Percentiles rank a stretch among this genome's conserved stretches.
Conservation (phyloP, 1,284 basidiomycete species). For the Neonothopanus nambi region DNA sequence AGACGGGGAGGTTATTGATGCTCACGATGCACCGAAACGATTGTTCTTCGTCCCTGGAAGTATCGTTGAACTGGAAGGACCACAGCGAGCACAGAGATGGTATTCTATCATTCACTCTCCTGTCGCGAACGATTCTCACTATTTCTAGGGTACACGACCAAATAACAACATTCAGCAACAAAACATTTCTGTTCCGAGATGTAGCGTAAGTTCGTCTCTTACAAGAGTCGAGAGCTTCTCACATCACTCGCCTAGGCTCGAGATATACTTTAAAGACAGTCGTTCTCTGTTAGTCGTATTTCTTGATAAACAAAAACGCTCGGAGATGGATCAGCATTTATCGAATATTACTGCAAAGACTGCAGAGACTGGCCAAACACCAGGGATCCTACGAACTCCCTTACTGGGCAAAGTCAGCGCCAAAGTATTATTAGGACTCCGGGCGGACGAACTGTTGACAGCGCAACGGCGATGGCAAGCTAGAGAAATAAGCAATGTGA, state of each 20-base stretch:
- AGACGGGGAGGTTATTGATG: slow-evolving; percentile 88
- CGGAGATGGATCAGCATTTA: slow-evolving; percentile 64
- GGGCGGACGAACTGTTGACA: slow-evolving; percentile 61
- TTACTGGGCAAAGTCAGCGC: slow-evolving; percentile 52
- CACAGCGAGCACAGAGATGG: slow-evolving; percentile 80
- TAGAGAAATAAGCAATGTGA: slow-evolving; percentile 86
- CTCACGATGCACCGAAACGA: slow-evolving; percentile 80
- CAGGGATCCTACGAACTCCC: slow-evolving; percentile 53
- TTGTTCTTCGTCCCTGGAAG: slow-evolving; percentile 87
- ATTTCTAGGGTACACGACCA: slow-evolving; percentile 77
- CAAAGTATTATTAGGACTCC: slow-evolving; percentile 43
- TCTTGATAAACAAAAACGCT: slow-evolving; percentile 65
- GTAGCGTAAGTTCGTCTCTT: slow-evolving; percentile 64
- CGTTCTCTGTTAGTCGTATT: slow-evolving; percentile 82
- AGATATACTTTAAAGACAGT: slow-evolving; percentile 89
- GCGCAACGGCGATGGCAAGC: slow-evolving; percentile 83
- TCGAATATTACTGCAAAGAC: slow-evolving; percentile 42
- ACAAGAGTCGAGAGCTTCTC: neutral
- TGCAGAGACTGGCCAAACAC: slow-evolving; percentile 32
- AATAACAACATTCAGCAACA: slow-evolving; percentile 76
- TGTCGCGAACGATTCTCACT: slow-evolving; percentile 2
- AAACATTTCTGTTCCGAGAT: slow-evolving; percentile 87
- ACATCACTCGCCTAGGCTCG: slow-evolving; percentile 39
- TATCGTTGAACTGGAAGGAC: slow-evolving; percentile 75
- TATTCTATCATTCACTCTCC: slow-evolving; percentile 32